phyloP scores from a whole-genome alignment of 1,284 basidiomycete species.

The Melampsora occidentalis region DNA sequence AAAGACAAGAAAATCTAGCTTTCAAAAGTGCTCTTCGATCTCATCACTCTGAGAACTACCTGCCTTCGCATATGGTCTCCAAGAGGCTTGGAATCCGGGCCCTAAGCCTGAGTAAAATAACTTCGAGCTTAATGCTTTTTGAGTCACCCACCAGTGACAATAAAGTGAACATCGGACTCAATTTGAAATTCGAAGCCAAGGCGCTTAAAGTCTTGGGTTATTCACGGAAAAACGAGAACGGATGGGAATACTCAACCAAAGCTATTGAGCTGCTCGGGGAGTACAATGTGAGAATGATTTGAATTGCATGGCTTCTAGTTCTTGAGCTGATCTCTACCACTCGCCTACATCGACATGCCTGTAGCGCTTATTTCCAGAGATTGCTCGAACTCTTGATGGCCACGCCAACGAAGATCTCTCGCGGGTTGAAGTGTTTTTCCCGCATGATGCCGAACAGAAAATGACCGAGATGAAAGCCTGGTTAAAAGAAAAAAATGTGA shows the following conservation, averaged over 20 bases:
- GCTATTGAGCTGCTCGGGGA: constrained; percentile 75
- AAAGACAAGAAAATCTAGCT: constrained; percentile 71
- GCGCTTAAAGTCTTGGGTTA: constrained; percentile 94
- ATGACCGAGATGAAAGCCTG: constrained; percentile 77
- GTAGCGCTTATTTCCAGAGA: constrained; percentile 50
- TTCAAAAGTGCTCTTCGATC: constrained; percentile 68
- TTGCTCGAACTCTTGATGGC: constrained; percentile 47
- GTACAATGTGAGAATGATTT: constrained; percentile 65
- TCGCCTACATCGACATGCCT: constrained; percentile 54
- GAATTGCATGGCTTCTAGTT: neutral
- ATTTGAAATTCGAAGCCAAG: constrained; percentile 94
- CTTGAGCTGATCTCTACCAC: constrained; percentile 53
- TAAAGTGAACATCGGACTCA: constrained; percentile 87
- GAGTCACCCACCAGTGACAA: constrained; percentile 62
- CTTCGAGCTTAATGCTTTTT: constrained; percentile 84
- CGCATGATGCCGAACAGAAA: constrained; percentile 65
- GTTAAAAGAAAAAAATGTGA: constrained; percentile 80
- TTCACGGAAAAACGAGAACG: constrained; percentile 73
- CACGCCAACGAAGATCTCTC: constrained; percentile 63
- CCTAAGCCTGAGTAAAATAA: constrained; percentile 80
- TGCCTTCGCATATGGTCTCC: constrained; percentile 70
- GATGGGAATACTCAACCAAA: constrained; percentile 93
- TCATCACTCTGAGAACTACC: constrained; percentile 64
- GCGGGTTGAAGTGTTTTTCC: constrained; percentile 70
- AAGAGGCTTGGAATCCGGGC: constrained; percentile 68